Conservation (phyloP, 2,329 filamentous ascomycete species). For the Neonectria magnoliae region DNA sequence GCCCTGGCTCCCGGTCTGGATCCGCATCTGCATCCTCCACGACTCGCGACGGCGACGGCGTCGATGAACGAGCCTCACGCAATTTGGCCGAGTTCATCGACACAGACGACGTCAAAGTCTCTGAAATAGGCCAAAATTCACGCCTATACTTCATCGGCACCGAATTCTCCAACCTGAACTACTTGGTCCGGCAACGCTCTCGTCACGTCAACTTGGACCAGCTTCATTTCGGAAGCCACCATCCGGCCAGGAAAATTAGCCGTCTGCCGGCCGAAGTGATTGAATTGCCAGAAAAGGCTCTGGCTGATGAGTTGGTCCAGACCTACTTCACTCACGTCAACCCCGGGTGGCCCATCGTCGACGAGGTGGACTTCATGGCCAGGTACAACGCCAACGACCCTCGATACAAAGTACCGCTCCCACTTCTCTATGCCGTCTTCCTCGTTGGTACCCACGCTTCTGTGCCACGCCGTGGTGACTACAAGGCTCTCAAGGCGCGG, state of each 20-base stretch:
- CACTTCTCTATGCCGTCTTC: conserved; percentile 61
- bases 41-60: conserved; percentile 42
- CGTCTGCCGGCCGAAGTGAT: conserved; percentile 57
- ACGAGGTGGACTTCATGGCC: conserved; percentile 61
- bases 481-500: conserved; percentile 52
- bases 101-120: conserved; percentile 54
- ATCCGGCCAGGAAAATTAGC: conserved; percentile 51
- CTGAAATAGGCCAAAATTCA: conserved; percentile 58
- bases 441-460: conserved; percentile 63
- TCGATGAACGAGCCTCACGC: conserved; percentile 52
- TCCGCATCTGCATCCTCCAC: conserved; percentile 14
- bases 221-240: conserved; percentile 49
- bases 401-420: conserved; percentile 55
- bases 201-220: conserved; percentile 34
- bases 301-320: conserved; percentile 60
- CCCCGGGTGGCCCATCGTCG: conserved; percentile 61
- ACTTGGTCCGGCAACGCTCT: conserved; percentile 61
- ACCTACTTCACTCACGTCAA: conserved; percentile 63
- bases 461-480: conserved; percentile 51
- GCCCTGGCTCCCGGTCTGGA: conserved; percentile 19
- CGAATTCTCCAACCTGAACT: conserved; percentile 65
- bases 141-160: conserved; percentile 65
- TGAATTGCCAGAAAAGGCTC: conserved; percentile 56
- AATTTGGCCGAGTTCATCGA: conserved; percentile 62
- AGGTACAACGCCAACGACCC: conserved; percentile 59